Percentiles rank a stretch among this genome's conserved stretches.
These are phyloP conservation scores for Tylopilus orsonianus DNA, from an alignment of 1,284 basidiomycete genomes.

Conservation along the genomic window DNA sequence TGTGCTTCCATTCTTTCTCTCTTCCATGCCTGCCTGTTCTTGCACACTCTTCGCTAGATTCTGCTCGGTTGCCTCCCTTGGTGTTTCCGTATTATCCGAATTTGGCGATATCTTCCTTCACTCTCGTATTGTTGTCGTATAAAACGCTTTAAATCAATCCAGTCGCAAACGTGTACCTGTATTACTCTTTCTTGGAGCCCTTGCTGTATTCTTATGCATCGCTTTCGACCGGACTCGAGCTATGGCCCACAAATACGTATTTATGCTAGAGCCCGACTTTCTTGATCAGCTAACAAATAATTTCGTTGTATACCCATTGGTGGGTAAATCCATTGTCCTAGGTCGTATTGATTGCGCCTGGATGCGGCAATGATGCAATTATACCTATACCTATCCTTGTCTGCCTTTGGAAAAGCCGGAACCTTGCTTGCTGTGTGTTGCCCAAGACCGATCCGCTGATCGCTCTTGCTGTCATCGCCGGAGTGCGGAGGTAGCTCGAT, in stretches of 20 bases:
- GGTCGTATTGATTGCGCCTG: slow-evolving; percentile 12
- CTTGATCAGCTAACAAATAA: slow-evolving; percentile 33
- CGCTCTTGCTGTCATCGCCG: slow-evolving; percentile 18
- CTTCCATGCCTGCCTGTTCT: slow-evolving; percentile 17
- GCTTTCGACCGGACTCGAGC: slow-evolving; percentile 19
- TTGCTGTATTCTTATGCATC: slow-evolving; percentile 30
- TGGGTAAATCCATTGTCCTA: slow-evolving; percentile 20
- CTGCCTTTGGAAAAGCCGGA: slow-evolving; percentile 13
- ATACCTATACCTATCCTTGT: background rate
- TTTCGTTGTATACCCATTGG: slow-evolving; percentile 15
- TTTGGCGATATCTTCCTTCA: slow-evolving; percentile 15
- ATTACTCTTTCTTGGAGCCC: slow-evolving; percentile 29
- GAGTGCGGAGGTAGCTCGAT: slow-evolving; percentile 23
- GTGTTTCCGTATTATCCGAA: slow-evolving; percentile 18
- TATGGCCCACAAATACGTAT: slow-evolving; percentile 19
- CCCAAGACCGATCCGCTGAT: slow-evolving; percentile 20
- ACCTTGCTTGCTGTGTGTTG: background rate
- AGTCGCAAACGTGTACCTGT: slow-evolving; percentile 25
- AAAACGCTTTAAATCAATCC: slow-evolving; percentile 21
- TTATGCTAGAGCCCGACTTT: slow-evolving; percentile 28
- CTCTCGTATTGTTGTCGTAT: slow-evolving; percentile 29
- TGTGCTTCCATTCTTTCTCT: slow-evolving; percentile 8
- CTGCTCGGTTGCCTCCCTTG: slow-evolving; percentile 10
- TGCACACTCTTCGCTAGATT: slow-evolving; percentile 21
- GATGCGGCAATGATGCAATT: slow-evolving; percentile 7